Conservation (phyloP, 2,329 filamentous ascomycete genomes). For the Fonsecaea pedrosoi region DNA sequence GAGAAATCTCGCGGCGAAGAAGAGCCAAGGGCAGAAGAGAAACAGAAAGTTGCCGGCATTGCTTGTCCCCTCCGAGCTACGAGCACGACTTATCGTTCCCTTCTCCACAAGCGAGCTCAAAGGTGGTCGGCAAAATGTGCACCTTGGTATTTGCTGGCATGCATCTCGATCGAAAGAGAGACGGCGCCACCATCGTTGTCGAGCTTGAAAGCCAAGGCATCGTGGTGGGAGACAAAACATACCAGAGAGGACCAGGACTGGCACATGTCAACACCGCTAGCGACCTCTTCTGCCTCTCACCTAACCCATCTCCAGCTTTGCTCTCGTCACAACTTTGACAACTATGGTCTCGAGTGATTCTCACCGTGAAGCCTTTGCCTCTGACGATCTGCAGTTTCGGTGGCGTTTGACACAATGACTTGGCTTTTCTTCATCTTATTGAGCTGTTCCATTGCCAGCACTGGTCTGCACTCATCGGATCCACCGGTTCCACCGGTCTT, state of each 20-base stretch:
- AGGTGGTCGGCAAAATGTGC: neutral
- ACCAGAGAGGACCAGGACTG: neutral
- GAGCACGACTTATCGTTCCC: neutral
- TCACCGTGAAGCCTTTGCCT: neutral
- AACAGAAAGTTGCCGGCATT: neutral
- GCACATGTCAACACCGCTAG: neutral
- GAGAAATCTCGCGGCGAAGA: neutral
- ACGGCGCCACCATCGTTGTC: neutral
- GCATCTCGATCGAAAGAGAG: neutral
- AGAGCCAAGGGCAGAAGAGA: neutral
- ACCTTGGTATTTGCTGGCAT: neutral
- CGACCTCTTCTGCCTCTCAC: neutral
- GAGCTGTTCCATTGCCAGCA: neutral
- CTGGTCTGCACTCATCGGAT: neutral
- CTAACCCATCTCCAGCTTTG: neutral
- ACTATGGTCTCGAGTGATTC: neutral
- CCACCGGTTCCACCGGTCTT: neutral
- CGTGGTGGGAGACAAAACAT: neutral
- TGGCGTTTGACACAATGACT: neutral
- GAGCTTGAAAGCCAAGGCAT: neutral
- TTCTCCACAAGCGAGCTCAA: neutral
- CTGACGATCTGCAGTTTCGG: neutral
- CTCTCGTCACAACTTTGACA: neutral
- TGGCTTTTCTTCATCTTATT: neutral
- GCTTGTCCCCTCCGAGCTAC: neutral